Evolutionary conservation across 148 eudicot genomes (phyloP).

Genomic region (Spergularia marina): DNA sequence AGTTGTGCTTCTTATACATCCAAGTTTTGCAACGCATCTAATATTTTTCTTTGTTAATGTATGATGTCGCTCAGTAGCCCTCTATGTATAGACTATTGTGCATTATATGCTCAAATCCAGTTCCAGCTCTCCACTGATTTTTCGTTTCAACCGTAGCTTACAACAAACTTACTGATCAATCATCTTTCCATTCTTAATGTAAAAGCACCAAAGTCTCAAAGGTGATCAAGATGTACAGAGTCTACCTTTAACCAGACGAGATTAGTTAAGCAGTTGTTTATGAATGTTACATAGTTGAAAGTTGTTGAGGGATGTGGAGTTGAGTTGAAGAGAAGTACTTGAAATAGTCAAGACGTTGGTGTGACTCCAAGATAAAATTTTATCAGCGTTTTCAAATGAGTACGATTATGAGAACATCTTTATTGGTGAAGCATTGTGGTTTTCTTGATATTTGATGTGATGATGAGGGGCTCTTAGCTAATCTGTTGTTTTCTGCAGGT

Average conservation of each 20-base stretch:
- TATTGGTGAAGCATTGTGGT: no score
- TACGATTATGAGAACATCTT: no score
- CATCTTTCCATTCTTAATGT: not conserved
- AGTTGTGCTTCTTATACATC: conserved; percentile 3
- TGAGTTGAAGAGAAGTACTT: not conserved
- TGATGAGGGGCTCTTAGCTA: not conserved
- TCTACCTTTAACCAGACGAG: not conserved
- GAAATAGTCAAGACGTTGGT: not conserved
- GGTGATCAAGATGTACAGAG: conserved; percentile 1
- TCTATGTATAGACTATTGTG: not conserved
- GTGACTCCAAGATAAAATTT: not conserved
- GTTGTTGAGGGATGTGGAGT: not conserved
- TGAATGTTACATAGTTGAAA: not conserved
- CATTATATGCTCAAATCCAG: not conserved
- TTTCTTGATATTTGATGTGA: not conserved
- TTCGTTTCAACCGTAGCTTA: no score
- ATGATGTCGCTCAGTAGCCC: not conserved
- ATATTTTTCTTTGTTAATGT: no score
- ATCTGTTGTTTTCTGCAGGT: conserved; percentile 45
- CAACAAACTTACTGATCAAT: no score
- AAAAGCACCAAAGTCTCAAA: not conserved
- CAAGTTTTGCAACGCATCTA: conserved; percentile 18
- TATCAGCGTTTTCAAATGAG: no score
- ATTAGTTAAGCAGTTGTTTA: not conserved
- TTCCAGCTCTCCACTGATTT: conserved; percentile 1